Evolutionary conservation across 2,329 filamentous ascomycete genomes (phyloP).

Genomic region (Rhynchosporium secalis): DNA sequence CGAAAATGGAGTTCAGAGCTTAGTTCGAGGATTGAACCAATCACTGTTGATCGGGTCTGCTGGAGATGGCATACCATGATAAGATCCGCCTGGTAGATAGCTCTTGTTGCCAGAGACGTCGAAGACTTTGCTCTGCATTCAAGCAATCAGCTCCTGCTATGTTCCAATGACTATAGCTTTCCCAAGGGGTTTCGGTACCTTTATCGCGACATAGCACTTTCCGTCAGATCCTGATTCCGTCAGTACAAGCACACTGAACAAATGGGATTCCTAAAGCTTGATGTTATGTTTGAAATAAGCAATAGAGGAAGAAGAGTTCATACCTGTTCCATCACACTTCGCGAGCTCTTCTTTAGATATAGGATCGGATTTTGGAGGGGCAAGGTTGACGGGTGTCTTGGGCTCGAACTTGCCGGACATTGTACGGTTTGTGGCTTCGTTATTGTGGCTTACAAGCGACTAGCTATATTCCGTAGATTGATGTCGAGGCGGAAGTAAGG

Average conservation of each 20-base stretch:
- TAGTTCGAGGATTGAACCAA: not conserved
- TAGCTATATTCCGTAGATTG: no score
- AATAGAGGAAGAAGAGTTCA: not conserved
- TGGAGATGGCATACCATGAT: conserved; percentile 65
- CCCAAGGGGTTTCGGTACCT: conserved; percentile 46
- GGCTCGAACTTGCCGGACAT: conserved; percentile 74
- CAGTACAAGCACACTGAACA: conserved; percentile 14
- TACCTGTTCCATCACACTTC: conserved; percentile 74
- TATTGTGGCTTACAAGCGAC: no score
- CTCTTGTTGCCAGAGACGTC: conserved; percentile 89
- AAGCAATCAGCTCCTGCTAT: conserved; percentile 14
- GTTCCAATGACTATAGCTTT: conserved; percentile 2
- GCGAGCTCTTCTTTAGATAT: conserved; percentile 80
- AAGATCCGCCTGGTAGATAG: conserved; percentile 80
- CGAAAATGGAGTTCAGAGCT: not conserved
- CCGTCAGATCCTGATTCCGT: conserved; percentile 54
- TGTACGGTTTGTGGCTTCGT: conserved; percentile 1
- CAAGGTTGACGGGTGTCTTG: conserved; percentile 72
- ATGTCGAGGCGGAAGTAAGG: no score
- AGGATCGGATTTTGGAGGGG: conserved; percentile 82
- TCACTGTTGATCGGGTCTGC: not conserved
- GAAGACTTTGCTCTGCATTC: conserved; percentile 79
- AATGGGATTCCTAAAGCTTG: not conserved
- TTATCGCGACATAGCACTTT: conserved; percentile 66
- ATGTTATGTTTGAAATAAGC: not conserved